phyloP scores from a whole-genome alignment of 2,329 filamentous ascomycete genomes.

The Apiospora marii region DNA sequence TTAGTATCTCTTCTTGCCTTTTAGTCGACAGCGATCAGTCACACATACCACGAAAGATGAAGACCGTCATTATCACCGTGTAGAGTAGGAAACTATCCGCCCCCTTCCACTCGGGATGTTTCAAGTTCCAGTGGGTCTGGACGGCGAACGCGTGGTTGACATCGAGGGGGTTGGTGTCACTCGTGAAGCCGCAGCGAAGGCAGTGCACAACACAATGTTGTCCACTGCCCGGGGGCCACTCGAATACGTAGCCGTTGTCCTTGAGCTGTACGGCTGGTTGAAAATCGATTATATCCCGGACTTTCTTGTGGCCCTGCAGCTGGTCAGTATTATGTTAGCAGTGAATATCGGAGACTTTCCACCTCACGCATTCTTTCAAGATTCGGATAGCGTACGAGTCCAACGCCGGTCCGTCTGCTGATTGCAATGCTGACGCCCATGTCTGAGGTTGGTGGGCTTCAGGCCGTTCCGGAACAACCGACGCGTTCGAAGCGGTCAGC shows the following conservation, averaged over 20 bases:
- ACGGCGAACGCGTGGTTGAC: not conserved
- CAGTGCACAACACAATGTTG: not conserved
- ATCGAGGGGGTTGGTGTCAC: not conserved
- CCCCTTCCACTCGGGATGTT: not conserved
- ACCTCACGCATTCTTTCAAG: not conserved
- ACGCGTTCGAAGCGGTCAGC: too few species aligned
- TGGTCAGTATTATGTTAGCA: not conserved
- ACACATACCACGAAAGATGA: not conserved
- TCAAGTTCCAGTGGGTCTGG: not conserved
- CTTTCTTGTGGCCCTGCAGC: not conserved
- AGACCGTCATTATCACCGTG: not conserved
- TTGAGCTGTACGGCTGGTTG: not conserved
- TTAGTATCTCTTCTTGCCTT: not conserved
- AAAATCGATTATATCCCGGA: not conserved
- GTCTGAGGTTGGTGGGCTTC: not conserved
- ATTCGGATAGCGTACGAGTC: not conserved
- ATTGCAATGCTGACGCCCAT: not conserved
- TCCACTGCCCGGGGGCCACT: not conserved
- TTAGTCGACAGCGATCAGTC: not conserved
- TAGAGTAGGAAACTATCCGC: not conserved
- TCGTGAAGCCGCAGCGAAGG: not conserved
- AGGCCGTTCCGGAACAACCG: too few species aligned
- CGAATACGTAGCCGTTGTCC: not conserved
- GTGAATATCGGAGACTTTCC: not conserved
- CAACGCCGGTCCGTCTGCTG: not conserved